These are phyloP conservation scores for Cladosporium sphaerospermum DNA, from an alignment of 2,329 filamentous ascomycete species.

Conservation along the genomic window DNA sequence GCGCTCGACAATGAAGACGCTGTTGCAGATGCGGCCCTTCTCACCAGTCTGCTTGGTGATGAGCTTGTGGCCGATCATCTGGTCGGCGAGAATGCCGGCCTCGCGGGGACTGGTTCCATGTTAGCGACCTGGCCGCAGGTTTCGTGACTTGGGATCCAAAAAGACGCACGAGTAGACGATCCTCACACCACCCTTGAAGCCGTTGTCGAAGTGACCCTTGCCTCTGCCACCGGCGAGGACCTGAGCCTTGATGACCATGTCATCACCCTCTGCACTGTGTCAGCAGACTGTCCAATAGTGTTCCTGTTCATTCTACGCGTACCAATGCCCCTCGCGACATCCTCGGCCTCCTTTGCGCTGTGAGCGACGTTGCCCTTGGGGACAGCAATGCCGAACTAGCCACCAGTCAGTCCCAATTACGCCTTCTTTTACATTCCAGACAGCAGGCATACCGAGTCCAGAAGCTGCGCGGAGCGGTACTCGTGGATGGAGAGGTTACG, in stretches of 20 bases:
- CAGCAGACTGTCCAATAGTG: conserved; percentile 18
- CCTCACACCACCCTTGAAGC: conserved; percentile 95
- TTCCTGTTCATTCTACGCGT: conserved; percentile 25
- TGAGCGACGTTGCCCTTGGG: conserved; percentile 84
- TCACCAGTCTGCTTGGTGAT: conserved; percentile 99
- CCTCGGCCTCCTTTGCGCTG: conserved; percentile 79
- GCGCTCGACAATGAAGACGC: conserved; percentile 98
- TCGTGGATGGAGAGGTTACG: conserved; percentile 95
- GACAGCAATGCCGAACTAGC: conserved; percentile 89
- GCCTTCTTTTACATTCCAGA: neutral
- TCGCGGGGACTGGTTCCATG: conserved; percentile 58
- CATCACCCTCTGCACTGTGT: conserved; percentile 58
- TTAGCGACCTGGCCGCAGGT: conserved; percentile 9
- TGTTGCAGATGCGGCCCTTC: conserved; percentile 85
- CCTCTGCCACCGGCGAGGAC: conserved; percentile 95
- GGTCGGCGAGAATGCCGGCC: conserved; percentile 94
- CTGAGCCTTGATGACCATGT: conserved; percentile 99
- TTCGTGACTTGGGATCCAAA: neutral
- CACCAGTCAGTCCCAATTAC: conserved; percentile 3
- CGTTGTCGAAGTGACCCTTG: conserved; percentile 97
- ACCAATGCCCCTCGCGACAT: conserved; percentile 84
- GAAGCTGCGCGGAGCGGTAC: conserved; percentile 89
- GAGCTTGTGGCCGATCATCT: conserved; percentile 99
- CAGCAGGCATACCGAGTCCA: conserved; percentile 53
- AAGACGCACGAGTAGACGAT: conserved; percentile 83